Percentiles rank a stretch among this genome's conserved stretches.
Conservation (phyloP, 441 rosid genomes). For the Heliophila coronopifolia region DNA sequence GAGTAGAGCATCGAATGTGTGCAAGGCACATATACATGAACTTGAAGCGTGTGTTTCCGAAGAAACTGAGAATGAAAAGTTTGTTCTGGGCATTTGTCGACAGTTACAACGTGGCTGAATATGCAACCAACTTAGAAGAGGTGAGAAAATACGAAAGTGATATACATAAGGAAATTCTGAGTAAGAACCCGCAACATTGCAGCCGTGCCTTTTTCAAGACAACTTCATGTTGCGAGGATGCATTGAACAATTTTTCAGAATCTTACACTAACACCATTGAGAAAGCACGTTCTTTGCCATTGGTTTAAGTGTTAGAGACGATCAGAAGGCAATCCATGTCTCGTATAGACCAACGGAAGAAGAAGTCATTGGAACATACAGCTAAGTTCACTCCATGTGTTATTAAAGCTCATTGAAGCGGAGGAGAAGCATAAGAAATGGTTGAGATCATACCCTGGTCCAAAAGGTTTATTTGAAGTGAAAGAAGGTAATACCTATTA, state of each 20-base stretch:
- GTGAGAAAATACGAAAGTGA: background rate
- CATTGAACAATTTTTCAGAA: background rate
- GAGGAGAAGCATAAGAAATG: background rate
- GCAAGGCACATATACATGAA: background rate
- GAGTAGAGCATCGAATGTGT: background rate
- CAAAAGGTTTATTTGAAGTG: background rate
- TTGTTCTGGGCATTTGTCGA: background rate
- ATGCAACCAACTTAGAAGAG: background rate
- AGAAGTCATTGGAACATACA: background rate
- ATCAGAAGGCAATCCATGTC: constrained; percentile 1
- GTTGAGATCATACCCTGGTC: background rate
- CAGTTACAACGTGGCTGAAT: background rate
- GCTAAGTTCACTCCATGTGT: background rate
- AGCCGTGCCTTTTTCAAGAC: background rate
- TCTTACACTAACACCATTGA: background rate
- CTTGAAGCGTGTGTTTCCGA: background rate
- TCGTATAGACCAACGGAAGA: background rate
- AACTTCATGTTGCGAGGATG: background rate
- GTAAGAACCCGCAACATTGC: background rate
- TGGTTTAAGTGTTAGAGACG: background rate
- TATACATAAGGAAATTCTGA: background rate
- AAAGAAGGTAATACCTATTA: accelerated
- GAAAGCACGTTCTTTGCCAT: background rate
- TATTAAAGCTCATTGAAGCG: background rate
- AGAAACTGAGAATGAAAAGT: background rate